Base-by-base conservation (phyloP, 768 basidiomycete species). In the Tulasnella sp. region DNA sequence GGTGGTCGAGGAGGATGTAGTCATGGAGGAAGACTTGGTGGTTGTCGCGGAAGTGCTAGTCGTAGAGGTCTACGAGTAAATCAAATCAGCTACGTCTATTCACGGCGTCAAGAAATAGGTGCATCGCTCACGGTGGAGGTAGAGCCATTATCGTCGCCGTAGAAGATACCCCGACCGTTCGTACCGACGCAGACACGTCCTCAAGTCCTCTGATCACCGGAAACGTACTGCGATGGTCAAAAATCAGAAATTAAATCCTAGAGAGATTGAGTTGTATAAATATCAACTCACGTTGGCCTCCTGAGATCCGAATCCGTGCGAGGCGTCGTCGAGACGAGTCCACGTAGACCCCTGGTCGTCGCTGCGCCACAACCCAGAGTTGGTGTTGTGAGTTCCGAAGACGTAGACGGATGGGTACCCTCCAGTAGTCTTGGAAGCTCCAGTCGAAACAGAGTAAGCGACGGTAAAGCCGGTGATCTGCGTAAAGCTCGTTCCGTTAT, bases 361-460 rank as follows among this genome's bases (percentile, higher is more conserved):
- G 2, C 85, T 85, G 62, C 87, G 81, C 78, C 84, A 88, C 77
- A 85, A 84, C 6, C 85, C 87, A 32, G 83, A 75, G 16, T 81
- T 82, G 59, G 80, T 82, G 68, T 63, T 68, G 65, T 86, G 82
- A 73, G 82, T 83, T 14, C 86, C 87, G 35, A 85, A 85, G 4
- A 83, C 86, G 75, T 83, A 89, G 41, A 88, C 47, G 19, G 87
- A 82, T 9, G 86, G 87, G 73, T 86, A 86, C 5, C 83, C 83
- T 4, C 83, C 84, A 4, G 82, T 74, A 9, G 74, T 77, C 71
- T 76, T 76, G 8, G 87, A 84, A 26, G 86, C 86, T 32, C 87
- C 87, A n/a, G 87, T 81, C 22, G 85, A 85, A 37, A 88, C 83
- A 7, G 83, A 83, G 86, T 86, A 88, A 0, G 86, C 86, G 11